Percentiles rank a stretch among this genome's conserved stretches.
phyloP scores from a whole-genome alignment of 768 basidiomycete species.

The Cystobasidium tubakii region DNA sequence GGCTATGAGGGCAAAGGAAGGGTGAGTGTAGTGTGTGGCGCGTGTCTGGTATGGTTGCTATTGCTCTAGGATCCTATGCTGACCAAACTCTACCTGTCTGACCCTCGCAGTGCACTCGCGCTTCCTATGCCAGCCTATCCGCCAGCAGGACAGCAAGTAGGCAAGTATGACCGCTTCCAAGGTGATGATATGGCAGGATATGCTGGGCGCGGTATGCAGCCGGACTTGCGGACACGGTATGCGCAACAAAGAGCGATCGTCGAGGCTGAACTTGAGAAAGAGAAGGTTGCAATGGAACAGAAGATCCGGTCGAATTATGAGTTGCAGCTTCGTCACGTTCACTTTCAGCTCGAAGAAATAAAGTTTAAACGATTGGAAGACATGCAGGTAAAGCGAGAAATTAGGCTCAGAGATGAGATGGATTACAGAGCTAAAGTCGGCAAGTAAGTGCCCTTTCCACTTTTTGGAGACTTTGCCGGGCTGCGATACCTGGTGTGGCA shows the following conservation, averaged over 20 bases:
- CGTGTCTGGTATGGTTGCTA: no score
- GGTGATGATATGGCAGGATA: no score
- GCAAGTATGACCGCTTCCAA: background rate
- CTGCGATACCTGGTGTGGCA: background rate
- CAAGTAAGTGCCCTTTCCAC: background rate
- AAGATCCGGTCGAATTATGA: background rate
- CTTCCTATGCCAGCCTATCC: background rate
- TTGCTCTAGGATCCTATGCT: no score
- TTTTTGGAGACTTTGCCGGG: background rate
- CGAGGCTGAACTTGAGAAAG: background rate
- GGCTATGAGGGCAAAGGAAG: background rate
- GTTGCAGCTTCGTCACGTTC: background rate
- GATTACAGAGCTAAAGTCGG: slow-evolving; percentile 5
- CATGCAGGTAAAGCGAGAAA: background rate
- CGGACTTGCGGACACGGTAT: background rate
- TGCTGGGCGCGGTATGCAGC: no score
- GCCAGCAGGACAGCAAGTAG: background rate
- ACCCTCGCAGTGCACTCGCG: background rate
- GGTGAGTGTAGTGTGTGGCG: no score
- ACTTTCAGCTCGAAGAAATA: background rate
- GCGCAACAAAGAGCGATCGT: background rate
- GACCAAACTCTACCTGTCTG: no score
- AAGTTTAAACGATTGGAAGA: background rate
- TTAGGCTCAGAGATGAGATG: background rate
- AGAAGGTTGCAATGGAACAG: background rate